phyloP scores from a whole-genome alignment of 1,139 yeast species.

The Zygoascus sp. region DNA sequence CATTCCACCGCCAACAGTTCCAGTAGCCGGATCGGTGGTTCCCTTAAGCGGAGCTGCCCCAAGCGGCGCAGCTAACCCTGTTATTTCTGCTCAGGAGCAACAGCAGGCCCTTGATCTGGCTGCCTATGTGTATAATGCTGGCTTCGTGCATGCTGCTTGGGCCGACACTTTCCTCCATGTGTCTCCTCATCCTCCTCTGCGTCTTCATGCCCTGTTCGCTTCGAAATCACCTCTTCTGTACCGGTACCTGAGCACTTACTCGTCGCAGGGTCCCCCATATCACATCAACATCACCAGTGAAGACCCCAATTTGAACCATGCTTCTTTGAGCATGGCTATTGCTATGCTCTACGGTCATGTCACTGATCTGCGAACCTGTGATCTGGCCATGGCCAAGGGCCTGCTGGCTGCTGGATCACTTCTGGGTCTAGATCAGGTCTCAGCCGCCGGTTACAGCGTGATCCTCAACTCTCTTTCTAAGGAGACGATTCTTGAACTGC shows the following conservation, averaged over 20 bases:
- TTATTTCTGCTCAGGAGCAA: constrained; percentile 7
- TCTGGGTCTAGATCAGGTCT: constrained; percentile 31
- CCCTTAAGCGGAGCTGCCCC: neutral
- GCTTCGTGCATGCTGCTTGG: constrained; percentile 38
- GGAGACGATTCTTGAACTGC: constrained; percentile 25
- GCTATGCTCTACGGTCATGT: constrained; percentile 35
- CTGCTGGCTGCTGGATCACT: constrained; percentile 32
- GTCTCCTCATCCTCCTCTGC: constrained; percentile 29
- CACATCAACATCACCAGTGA: constrained; percentile 51
- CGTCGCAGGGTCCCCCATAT: constrained; percentile 40
- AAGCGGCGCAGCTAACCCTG: constrained; percentile 1
- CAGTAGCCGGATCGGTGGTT: constrained; percentile 2
- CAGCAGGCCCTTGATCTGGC: constrained; percentile 24
- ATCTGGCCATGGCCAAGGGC: constrained; percentile 29
- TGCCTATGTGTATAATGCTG: constrained; percentile 33
- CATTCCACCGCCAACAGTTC: constrained; percentile 9
- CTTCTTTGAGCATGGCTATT: constrained; percentile 32
- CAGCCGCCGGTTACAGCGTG: constrained; percentile 27
- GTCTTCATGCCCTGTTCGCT: constrained; percentile 35
- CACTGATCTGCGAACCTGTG: constrained; percentile 26
- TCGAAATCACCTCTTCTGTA: constrained; percentile 34
- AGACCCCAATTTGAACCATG: constrained; percentile 48
- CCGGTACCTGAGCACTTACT: constrained; percentile 25
- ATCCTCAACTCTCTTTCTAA: constrained; percentile 21
- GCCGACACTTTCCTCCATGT: constrained; percentile 34